Conservation (phyloP, 2,329 filamentous ascomycete species). For the Colletotrichum cuscutae region DNA sequence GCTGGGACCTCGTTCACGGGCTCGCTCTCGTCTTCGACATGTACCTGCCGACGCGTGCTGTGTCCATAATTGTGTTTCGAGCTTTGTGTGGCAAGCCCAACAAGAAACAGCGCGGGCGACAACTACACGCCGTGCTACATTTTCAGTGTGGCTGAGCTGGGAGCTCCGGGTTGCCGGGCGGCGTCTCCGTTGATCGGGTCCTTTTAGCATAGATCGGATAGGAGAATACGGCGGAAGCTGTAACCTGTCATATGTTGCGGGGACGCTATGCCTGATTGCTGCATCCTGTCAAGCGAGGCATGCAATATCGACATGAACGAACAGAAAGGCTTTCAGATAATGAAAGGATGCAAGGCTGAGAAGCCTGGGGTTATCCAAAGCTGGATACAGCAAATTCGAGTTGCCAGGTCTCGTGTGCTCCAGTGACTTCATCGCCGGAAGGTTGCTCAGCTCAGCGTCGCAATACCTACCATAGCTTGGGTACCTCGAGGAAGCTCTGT, state of each 20-base stretch:
- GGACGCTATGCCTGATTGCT: conserved; percentile 3
- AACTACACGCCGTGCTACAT: conserved; percentile 13
- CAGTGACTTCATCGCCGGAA: conserved; percentile 28
- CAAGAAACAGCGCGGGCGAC: conserved; percentile 12
- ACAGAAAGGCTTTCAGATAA: background rate
- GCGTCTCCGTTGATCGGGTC: conserved; percentile 31
- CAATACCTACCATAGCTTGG: conserved; percentile 11
- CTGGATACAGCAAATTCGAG: conserved; percentile 6
- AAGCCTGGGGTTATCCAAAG: background rate
- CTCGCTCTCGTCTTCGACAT: conserved; percentile 9
- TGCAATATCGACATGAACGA: background rate
- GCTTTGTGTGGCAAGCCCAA: background rate
- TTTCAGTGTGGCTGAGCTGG: conserved; percentile 29
- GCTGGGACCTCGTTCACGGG: background rate
- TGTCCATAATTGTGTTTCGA: background rate
- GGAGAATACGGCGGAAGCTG: conserved; percentile 1
- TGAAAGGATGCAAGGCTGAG: conserved; percentile 20
- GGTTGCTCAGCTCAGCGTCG: conserved; percentile 22
- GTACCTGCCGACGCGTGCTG: background rate
- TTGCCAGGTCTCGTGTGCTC: background rate
- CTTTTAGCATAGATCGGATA: conserved; percentile 15
- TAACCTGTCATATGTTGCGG: conserved; percentile 14
- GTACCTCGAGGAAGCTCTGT: conserved; percentile 16
- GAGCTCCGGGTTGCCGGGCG: conserved; percentile 26
- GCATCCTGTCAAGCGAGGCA: background rate